Evolutionary conservation across 2,329 filamentous ascomycete genomes (phyloP).

Genomic region (Cytospora schulzeri): DNA sequence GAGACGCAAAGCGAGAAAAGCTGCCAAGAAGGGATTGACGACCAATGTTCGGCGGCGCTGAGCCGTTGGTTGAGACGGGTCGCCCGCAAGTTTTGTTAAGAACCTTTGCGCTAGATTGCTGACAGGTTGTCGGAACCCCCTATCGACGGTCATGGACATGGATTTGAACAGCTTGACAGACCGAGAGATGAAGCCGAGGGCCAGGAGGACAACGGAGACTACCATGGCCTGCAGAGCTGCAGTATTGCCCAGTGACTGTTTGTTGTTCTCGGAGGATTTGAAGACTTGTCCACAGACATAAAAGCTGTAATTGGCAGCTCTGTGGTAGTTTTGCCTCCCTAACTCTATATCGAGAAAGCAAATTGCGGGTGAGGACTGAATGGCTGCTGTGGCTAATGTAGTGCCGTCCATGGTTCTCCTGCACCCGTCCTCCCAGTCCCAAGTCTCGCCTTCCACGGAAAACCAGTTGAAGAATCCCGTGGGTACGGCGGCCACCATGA

Average conservation of each 20-base stretch:
- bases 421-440: no score
- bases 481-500: conserved; percentile 1
- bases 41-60: background rate
- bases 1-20: background rate
- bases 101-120: background rate
- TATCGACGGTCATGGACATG: background rate
- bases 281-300: no score
- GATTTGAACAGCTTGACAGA: background rate
- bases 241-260: background rate
- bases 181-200: background rate
- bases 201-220: background rate
- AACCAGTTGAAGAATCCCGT: conserved; percentile 14
- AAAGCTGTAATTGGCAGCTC: background rate
- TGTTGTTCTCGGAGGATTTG: no score
- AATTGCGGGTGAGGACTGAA: background rate
- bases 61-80: background rate
- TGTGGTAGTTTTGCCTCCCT: background rate
- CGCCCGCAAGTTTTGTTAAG: background rate
- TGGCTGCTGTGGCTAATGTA: background rate
- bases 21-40: background rate
- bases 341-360: background rate
- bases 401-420: no score
- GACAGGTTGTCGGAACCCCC: background rate
- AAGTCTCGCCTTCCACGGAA: background rate
- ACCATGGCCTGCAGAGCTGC: background rate